A percentile compares a stretch with the other conserved stretches of the same genome.
These are phyloP conservation scores for Podaxis pistillaris DNA, from an alignment of 768 basidiomycete genomes.

Conservation along the genomic window DNA sequence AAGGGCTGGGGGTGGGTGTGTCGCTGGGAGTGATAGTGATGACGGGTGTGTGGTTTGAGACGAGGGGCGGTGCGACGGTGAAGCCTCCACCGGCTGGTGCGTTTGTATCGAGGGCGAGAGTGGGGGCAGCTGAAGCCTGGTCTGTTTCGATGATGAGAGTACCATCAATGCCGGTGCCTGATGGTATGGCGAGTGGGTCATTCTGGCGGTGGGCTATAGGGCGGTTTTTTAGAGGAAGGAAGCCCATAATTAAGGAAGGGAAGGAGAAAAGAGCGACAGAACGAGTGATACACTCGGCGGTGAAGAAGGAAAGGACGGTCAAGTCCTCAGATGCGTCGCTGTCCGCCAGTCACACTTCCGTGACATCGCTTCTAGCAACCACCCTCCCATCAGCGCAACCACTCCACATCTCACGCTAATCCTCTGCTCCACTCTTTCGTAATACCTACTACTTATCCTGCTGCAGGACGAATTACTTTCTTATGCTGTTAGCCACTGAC, in stretches of 20 bases:
- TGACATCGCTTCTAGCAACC: constrained; percentile 9
- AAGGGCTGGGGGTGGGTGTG: constrained; percentile 2
- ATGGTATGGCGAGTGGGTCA: constrained; percentile 18
- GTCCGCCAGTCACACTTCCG: not conserved
- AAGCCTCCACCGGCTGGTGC: not conserved
- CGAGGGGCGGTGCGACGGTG: not conserved
- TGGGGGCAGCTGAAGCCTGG: not conserved
- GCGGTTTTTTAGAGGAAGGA: not conserved
- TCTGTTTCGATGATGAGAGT: constrained; percentile 14
- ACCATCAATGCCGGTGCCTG: constrained; percentile 18
- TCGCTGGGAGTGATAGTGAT: constrained; percentile 6
- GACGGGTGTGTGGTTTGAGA: not conserved
- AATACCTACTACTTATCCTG: not conserved
- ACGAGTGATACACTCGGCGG: constrained; percentile 2
- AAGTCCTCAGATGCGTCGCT: not conserved
- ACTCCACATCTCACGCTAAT: constrained; percentile 9
- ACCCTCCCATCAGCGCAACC: not conserved
- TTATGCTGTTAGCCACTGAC: no score
- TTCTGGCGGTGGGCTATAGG: constrained; percentile 7
- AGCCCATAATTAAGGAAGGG: constrained; percentile 7
- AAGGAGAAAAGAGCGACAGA: constrained; percentile 5
- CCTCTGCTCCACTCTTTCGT: not conserved
- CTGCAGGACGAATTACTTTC: no score
- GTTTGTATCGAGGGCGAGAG: not conserved
- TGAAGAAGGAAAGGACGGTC: not conserved